A percentile compares a stretch with the other conserved stretches of the same genome.
These are phyloP conservation scores for Didymella keratinophila DNA, from an alignment of 2,329 filamentous ascomycete genomes.

Conservation along the genomic window DNA sequence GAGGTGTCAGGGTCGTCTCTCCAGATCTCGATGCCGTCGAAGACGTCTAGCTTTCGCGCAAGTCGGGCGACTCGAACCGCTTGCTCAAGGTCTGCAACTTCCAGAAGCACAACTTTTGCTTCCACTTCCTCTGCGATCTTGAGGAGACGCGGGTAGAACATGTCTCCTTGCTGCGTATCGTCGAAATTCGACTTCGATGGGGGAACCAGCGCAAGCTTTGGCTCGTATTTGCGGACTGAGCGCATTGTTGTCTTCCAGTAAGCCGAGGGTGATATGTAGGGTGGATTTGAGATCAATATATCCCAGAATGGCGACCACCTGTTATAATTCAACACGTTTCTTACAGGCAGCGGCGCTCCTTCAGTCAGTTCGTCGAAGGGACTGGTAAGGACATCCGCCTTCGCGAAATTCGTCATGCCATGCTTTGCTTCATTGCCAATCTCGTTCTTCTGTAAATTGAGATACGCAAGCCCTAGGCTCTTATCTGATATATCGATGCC, in stretches of 20 bases:
- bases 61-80: constrained; percentile 68
- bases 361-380: constrained; percentile 55
- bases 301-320: constrained; percentile 53
- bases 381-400: constrained; percentile 57
- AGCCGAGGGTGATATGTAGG: constrained; percentile 77
- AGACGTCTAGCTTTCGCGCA: constrained; percentile 40
- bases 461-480: constrained; percentile 70
- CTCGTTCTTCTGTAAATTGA: constrained; percentile 64
- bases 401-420: constrained; percentile 55
- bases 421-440: constrained; percentile 18
- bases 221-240: constrained; percentile 84
- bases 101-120: constrained; percentile 69
- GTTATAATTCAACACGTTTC: constrained; percentile 24
- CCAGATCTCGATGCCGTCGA: constrained; percentile 70
- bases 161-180: constrained; percentile 52
- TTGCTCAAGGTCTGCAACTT: constrained; percentile 75
- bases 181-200: constrained; percentile 19
- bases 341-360: constrained; percentile 23
- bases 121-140: constrained; percentile 59
- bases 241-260: constrained; percentile 70
- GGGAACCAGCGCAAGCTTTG: constrained; percentile 75
- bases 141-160: constrained; percentile 75
- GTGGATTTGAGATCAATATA: constrained; percentile 86
- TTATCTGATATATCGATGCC: constrained; percentile 76
- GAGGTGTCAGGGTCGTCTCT: constrained; percentile 61